Percentiles rank a stretch among this genome's conserved stretches.
phyloP scores from a whole-genome alignment of 768 basidiomycete species.

The Wakefieldia striispora region DNA sequence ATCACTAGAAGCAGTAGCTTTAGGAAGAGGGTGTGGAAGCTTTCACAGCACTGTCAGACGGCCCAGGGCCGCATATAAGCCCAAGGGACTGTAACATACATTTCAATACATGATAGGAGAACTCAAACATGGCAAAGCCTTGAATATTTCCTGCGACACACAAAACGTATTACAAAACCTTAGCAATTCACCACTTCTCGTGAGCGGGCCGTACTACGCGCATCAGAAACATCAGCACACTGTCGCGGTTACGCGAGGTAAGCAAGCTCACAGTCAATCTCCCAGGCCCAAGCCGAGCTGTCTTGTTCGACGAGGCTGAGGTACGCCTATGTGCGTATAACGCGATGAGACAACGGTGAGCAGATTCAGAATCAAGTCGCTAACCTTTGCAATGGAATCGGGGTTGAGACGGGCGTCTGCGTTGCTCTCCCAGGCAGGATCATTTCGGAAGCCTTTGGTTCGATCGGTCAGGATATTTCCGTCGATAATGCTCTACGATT shows the following conservation, averaged over 20 bases:
- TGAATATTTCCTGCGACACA: neutral
- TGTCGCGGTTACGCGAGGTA: neutral
- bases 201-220: constrained; percentile 49
- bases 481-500: constrained; percentile 61
- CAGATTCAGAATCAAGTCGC: constrained; percentile 12
- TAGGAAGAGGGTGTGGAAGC: too few relatives aligned
- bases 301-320: constrained; percentile 67
- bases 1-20: too few relatives aligned
- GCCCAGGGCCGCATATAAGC: too few relatives aligned
- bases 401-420: constrained; percentile 52
- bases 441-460: constrained; percentile 28
- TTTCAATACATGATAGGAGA: neutral
- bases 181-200: constrained; percentile 44
- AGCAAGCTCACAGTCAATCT: constrained; percentile 62
- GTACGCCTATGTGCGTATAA: constrained; percentile 48
- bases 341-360: neutral
- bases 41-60: neutral
- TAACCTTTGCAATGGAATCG: constrained; percentile 66
- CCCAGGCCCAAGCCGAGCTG: constrained; percentile 75
- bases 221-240: neutral
- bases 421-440: constrained; percentile 43
- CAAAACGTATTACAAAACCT: neutral
- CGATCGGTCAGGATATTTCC: constrained; percentile 49
- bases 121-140: neutral
- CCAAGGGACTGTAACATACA: too few relatives aligned